These are phyloP conservation scores for Pyricularia sp. DNA, from an alignment of 2,329 filamentous ascomycete genomes.

Conservation along the genomic window DNA sequence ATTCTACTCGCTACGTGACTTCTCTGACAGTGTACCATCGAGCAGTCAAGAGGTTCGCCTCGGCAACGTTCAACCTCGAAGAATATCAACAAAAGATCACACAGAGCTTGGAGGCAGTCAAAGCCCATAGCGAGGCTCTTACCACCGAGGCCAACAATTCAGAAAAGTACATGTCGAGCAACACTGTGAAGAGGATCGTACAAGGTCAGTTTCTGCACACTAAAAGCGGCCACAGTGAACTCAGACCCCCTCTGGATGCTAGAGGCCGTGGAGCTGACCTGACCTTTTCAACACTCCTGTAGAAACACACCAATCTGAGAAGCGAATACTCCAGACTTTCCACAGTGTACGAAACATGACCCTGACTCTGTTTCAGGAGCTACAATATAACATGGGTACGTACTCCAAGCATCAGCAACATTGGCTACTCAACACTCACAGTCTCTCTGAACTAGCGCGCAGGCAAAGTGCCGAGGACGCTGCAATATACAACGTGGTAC, in stretches of 20 bases:
- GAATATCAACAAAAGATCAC: neutral
- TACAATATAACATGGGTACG: neutral
- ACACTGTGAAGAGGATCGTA: neutral
- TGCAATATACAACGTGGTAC: neutral
- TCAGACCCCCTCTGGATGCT: neutral
- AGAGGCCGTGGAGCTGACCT: neutral
- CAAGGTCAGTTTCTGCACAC: neutral
- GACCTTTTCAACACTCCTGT: neutral
- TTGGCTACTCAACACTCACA: neutral
- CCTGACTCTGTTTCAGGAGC: neutral
- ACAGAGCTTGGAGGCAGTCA: neutral
- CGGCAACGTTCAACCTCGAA: neutral
- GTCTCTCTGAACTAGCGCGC: neutral
- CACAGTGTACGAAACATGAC: neutral
- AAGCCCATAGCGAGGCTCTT: neutral
- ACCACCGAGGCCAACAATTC: neutral
- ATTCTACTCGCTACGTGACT: neutral
- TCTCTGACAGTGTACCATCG: neutral
- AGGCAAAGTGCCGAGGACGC: neutral
- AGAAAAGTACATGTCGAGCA: neutral
- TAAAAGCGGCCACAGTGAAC: neutral
- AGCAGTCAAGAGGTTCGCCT: neutral
- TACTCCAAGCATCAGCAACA: neutral
- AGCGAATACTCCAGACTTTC: neutral
- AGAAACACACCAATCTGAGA: neutral